Evolutionary conservation across 2,329 filamentous ascomycete species (phyloP).

Genomic region (Aspergillus ochraceus): DNA sequence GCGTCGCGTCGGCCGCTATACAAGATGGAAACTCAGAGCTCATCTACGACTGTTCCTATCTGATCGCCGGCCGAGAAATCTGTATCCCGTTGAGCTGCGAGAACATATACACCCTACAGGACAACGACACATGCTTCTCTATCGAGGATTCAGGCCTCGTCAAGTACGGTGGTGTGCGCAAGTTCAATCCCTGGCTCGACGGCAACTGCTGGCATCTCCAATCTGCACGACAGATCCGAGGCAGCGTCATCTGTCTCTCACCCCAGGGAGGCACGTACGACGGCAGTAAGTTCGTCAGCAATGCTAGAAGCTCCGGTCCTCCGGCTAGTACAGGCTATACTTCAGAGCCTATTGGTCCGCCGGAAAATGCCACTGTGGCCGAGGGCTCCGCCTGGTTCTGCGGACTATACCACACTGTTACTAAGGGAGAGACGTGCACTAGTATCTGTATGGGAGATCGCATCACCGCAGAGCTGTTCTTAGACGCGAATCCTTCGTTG

Average conservation of each 20-base stretch:
- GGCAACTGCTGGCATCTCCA: slow-evolving; percentile 9
- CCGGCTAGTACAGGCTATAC: slow-evolving; percentile 4
- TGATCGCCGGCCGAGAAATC: slow-evolving; percentile 1
- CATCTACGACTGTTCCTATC: slow-evolving; percentile 4
- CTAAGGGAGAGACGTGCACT: slow-evolving; percentile 18
- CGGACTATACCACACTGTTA: slow-evolving; percentile 19
- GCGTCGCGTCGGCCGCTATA: slow-evolving; percentile 12
- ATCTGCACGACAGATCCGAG: background rate
- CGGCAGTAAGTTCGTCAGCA: background rate
- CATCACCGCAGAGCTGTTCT: slow-evolving; percentile 17
- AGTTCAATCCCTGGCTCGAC: slow-evolving; percentile 6
- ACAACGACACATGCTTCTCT: slow-evolving; percentile 2
- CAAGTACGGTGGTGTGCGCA: background rate
- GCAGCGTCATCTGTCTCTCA: slow-evolving; percentile 9
- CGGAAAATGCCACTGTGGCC: slow-evolving; percentile 18
- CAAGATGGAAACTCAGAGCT: slow-evolving; percentile 2
- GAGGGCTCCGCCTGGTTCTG: slow-evolving; percentile 18
- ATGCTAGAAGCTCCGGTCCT: background rate
- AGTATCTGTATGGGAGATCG: slow-evolving; percentile 17
- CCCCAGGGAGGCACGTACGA: slow-evolving; percentile 6
- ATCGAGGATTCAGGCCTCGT: background rate
- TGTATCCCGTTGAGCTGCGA: slow-evolving; percentile 5
- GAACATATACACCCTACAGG: slow-evolving; percentile 1
- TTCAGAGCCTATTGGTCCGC: slow-evolving; percentile 2
- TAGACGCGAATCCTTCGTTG: slow-evolving; percentile 21